These are phyloP conservation scores for Trapa bicornis DNA, from an alignment of 345 rosid genomes.

Conservation along the genomic window DNA sequence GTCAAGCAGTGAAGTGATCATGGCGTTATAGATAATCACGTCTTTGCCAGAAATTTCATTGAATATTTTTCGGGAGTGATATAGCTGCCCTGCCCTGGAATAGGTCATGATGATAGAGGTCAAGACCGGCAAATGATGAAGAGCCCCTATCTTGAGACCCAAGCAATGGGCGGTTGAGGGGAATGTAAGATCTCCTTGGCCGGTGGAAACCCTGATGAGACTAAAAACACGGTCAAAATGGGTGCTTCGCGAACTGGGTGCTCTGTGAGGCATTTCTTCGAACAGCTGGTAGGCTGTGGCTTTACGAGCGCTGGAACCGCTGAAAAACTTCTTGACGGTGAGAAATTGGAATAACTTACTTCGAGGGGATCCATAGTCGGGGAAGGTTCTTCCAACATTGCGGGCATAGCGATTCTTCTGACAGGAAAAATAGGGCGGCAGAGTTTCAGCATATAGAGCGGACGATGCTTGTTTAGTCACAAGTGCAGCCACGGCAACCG, in stretches of 20 bases:
- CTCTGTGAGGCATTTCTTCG: conserved; percentile 35
- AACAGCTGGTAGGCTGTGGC: conserved; percentile 16
- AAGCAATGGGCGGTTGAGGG: conserved; percentile 33
- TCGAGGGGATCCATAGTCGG: not conserved
- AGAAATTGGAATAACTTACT: not conserved
- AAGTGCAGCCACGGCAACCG: not conserved
- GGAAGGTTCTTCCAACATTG: not conserved
- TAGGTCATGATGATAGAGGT: conserved; percentile 40
- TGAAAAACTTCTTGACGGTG: not conserved
- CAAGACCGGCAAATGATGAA: conserved; percentile 28
- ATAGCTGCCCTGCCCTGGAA: conserved; percentile 24
- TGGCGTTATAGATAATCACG: conserved; percentile 43
- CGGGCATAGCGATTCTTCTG: not conserved
- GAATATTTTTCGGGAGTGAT: conserved; percentile 27
- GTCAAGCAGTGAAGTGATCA: conserved; percentile 39
- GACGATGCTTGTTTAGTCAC: not conserved
- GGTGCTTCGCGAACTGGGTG: conserved; percentile 2
- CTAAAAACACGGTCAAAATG: conserved; percentile 13
- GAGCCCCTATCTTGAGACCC: conserved; percentile 42
- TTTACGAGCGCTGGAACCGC: not conserved
- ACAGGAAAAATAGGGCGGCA: not conserved
- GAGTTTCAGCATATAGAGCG: not conserved
- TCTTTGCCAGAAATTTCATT: conserved; percentile 30
- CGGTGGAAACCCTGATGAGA: conserved; percentile 21
- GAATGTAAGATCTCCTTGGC: conserved; percentile 11